These are phyloP conservation scores for Penicillium silybi DNA, from an alignment of 495 filamentous ascomycete genomes.

Conservation along the genomic window DNA sequence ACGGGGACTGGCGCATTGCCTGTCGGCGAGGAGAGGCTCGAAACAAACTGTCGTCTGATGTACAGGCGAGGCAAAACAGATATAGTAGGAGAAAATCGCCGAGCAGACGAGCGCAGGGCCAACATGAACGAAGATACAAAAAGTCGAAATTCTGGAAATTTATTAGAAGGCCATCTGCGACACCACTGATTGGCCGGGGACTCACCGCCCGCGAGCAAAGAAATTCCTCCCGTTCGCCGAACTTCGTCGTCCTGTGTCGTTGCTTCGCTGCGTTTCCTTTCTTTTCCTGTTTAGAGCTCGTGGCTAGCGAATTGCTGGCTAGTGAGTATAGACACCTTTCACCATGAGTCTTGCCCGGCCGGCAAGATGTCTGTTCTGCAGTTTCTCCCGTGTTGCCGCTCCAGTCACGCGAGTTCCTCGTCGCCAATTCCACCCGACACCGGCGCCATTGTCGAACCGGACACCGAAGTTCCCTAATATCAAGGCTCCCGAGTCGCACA, in stretches of 20 bases:
- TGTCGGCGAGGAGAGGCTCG: conserved; percentile 6
- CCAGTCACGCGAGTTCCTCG: conserved; percentile 42
- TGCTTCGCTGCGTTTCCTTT: not conserved
- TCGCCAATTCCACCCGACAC: conserved; percentile 51
- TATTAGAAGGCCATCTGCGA: conserved; percentile 26
- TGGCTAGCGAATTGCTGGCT: conserved; percentile 26
- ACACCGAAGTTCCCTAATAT: conserved; percentile 30
- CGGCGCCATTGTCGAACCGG: conserved; percentile 32
- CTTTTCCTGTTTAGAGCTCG: conserved; percentile 17
- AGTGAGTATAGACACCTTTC: conserved; percentile 17
- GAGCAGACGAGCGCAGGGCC: conserved; percentile 9
- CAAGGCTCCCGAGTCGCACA: conserved; percentile 18
- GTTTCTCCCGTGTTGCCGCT: conserved; percentile 38
- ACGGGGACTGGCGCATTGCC: conserved; percentile 19
- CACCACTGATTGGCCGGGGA: conserved; percentile 17
- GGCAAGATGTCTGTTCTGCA: conserved; percentile 55
- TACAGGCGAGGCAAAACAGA: not conserved
- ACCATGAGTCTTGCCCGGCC: conserved; percentile 58
- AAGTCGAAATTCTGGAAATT: conserved; percentile 25
- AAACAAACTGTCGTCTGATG: conserved; percentile 2
- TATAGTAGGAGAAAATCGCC: conserved; percentile 9
- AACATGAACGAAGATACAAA: conserved; percentile 20
- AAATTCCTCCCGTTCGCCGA: conserved; percentile 24
- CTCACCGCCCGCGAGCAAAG: conserved; percentile 31
- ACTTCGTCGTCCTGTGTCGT: conserved; percentile 13